phyloP scores from a whole-genome alignment of 768 basidiomycete genomes.

The Pulveroboletus ravenelii region DNA sequence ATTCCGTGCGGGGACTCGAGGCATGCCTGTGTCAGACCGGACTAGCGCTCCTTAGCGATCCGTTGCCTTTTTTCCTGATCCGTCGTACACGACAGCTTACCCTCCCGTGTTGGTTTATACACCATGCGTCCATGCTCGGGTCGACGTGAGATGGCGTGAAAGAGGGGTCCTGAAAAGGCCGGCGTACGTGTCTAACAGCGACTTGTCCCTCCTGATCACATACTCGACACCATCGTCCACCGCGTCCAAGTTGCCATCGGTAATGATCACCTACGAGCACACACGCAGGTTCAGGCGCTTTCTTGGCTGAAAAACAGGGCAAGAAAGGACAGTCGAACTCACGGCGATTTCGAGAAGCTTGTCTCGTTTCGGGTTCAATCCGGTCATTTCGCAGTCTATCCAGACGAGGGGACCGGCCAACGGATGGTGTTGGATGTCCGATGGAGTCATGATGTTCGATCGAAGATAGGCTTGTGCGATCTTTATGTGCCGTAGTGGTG shows the following conservation, averaged over 20 bases:
- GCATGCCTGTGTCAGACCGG: conserved; percentile 27
- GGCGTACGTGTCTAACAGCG: conserved; percentile 38
- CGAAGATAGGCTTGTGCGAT: not conserved
- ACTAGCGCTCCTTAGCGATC: not conserved
- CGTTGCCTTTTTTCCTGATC: no score
- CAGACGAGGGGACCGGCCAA: conserved; percentile 37
- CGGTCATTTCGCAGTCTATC: conserved; percentile 90
- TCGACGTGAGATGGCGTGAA: not conserved
- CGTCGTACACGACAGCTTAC: not conserved
- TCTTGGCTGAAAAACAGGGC: no score
- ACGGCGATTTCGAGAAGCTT: conserved; percentile 65
- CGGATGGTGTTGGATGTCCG: not conserved
- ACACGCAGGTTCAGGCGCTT: no score
- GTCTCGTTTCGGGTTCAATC: conserved; percentile 42
- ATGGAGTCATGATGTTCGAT: conserved; percentile 2
- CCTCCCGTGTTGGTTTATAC: not conserved
- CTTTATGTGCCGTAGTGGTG: not conserved
- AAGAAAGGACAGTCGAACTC: not conserved
- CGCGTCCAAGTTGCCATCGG: conserved; percentile 73
- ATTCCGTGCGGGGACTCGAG: conserved; percentile 62
- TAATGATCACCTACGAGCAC: conserved; percentile 69
- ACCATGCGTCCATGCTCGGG: not conserved
- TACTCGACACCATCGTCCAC: conserved; percentile 80
- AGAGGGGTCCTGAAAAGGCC: not conserved
- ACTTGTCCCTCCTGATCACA: conserved; percentile 59